Conservation (phyloP, 768 basidiomycete genomes). For the Crassisporium funariophilum region DNA sequence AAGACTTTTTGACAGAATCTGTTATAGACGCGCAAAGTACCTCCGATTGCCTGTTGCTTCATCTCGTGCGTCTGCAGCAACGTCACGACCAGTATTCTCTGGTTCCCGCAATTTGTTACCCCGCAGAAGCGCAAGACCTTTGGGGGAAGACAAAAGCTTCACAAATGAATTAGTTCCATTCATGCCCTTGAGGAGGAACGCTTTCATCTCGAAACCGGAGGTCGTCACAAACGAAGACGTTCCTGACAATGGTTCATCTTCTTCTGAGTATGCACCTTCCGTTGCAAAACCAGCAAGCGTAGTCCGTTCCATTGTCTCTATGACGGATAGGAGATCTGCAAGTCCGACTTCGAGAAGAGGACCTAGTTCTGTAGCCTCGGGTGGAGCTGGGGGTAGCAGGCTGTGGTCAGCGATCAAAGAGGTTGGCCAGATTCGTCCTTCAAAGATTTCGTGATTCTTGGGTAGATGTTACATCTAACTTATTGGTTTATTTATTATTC, state of each 20-base stretch:
- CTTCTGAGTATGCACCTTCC: slow-evolving; percentile 22
- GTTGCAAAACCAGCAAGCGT: slow-evolving; percentile 22
- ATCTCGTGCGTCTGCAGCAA: slow-evolving; percentile 36
- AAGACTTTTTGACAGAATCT: background rate
- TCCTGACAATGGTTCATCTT: slow-evolving; percentile 24
- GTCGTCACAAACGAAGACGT: slow-evolving; percentile 10
- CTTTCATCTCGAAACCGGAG: slow-evolving; percentile 1
- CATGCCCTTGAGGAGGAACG: slow-evolving; percentile 10
- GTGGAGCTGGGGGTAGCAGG: slow-evolving; percentile 14
- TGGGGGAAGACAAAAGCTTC: slow-evolving; percentile 33
- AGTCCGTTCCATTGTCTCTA: slow-evolving; percentile 27
- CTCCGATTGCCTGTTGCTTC: slow-evolving; percentile 68
- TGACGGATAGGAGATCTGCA: slow-evolving; percentile 21
- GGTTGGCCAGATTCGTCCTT: slow-evolving; percentile 14
- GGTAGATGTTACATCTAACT: slow-evolving; percentile 6
- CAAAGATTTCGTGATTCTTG: slow-evolving; percentile 19
- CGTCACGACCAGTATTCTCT: slow-evolving; percentile 20
- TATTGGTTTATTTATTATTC: slow-evolving; percentile 19
- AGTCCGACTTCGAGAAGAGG: slow-evolving; percentile 11
- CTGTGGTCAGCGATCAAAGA: slow-evolving; percentile 27
- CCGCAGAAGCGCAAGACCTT: slow-evolving; percentile 12
- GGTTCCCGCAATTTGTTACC: slow-evolving; percentile 13
- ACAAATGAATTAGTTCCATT: slow-evolving; percentile 16
- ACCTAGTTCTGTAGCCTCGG: slow-evolving; percentile 10
- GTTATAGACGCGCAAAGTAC: slow-evolving; percentile 76